Evolutionary conservation across 257 asterid genomes (phyloP).

Genomic region (Cynanchum wilfordii): DNA sequence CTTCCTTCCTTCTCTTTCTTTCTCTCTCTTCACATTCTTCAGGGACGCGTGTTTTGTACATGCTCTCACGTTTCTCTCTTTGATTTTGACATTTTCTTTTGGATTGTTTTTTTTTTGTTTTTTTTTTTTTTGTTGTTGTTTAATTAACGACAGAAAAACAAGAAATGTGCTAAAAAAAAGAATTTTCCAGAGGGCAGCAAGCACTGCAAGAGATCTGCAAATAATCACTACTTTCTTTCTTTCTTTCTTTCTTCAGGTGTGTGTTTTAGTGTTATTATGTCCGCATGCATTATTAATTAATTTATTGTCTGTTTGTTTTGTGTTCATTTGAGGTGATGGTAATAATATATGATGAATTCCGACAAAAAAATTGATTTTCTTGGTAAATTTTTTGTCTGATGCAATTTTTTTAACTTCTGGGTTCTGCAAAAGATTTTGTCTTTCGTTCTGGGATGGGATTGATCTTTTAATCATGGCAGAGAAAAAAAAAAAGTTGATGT

Average conservation of each 20-base stretch:
- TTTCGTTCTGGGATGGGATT: background rate
- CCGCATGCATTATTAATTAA: background rate
- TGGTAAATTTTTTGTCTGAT: background rate
- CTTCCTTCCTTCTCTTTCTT: background rate
- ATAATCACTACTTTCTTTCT: slow-evolving; percentile 4
- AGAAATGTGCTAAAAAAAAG: background rate
- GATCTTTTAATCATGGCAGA: background rate
- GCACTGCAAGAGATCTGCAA: slow-evolving; percentile 16
- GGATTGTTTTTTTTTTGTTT: slow-evolving; percentile 2
- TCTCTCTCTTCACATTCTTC: slow-evolving; percentile 7
- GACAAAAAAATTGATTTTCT: background rate
- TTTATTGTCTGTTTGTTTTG: background rate
- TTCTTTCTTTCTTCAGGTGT: slow-evolving; percentile 9
- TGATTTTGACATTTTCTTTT: slow-evolving; percentile 9
- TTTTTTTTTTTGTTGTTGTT: slow-evolving; percentile 3
- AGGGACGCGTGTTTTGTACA: slow-evolving; percentile 4
- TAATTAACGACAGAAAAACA: background rate
- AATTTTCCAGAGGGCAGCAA: background rate
- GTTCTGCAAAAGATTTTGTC: slow-evolving; percentile 1
- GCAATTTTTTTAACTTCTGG: background rate
- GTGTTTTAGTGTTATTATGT: background rate
- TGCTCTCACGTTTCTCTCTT: slow-evolving; percentile 18
- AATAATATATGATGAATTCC: background rate
- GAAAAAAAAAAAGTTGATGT: background rate
- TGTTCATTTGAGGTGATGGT: background rate